Evolutionary conservation across 1,139 yeast species (phyloP).

Genomic region (Nakaseomyces uthaithaninus): DNA sequence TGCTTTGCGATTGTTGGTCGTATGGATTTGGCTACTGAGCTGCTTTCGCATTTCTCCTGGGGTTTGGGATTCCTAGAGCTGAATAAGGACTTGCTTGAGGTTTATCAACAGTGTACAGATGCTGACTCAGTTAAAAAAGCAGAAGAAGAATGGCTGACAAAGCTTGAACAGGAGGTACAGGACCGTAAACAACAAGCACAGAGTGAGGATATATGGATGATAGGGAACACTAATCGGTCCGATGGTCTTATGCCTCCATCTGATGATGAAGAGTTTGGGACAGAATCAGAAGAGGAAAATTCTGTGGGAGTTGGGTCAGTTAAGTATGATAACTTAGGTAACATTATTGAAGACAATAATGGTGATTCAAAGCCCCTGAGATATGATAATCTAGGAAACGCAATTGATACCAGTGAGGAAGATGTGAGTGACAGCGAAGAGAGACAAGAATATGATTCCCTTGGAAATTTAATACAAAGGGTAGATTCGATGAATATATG

Average conservation of each 20-base stretch:
- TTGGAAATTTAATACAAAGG: neutral
- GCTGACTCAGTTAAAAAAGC: conserved; percentile 64
- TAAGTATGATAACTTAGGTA: conserved; percentile 26
- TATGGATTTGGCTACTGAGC: conserved; percentile 74
- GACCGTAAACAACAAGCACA: conserved; percentile 48
- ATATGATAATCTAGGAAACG: conserved; percentile 26
- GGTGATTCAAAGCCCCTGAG: conserved; percentile 9
- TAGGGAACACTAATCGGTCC: conserved; percentile 63
- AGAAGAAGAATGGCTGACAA: conserved; percentile 66
- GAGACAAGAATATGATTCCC: neutral
- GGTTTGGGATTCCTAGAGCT: conserved; percentile 79
- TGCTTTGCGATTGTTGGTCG: conserved; percentile 93
- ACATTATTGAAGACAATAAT: conserved; percentile 21
- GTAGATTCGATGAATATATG: neutral
- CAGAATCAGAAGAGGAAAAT: conserved; percentile 22
- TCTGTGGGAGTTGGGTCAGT: conserved; percentile 21
- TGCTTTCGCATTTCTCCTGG: conserved; percentile 82
- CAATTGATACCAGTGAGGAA: conserved; percentile 12
- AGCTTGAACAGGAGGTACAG: conserved; percentile 58
- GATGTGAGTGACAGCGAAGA: conserved; percentile 7
- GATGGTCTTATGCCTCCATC: conserved; percentile 13
- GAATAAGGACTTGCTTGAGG: conserved; percentile 65
- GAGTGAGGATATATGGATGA: conserved; percentile 63
- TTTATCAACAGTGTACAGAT: conserved; percentile 76
- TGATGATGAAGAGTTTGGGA: conserved; percentile 27